Base-by-base conservation (phyloP, 257 asterid species). In the Datura wrightii region DNA sequence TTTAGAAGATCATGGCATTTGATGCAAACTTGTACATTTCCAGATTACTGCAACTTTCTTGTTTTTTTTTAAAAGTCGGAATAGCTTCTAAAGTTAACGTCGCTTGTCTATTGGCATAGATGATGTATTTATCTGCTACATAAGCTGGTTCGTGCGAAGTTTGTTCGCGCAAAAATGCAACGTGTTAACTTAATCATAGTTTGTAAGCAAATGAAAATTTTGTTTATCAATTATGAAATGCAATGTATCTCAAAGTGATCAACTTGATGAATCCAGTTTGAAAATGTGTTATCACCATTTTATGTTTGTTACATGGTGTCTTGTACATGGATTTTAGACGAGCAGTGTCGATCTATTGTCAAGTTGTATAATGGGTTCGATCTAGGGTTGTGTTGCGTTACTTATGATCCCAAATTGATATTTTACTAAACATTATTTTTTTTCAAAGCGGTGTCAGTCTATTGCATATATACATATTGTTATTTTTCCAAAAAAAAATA, bases 181-280 rank as follows among this genome's bases (percentile, higher is more conserved):
- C 3, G 19, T 46, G 80, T 6, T 24, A 72, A 19, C 58, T 19
- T 46, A 24, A 46, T 19, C 39, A 19, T 10, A 72, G 80, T 72
- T 72, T 4, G 16, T 42, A 71, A 39, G 37, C 10, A 72, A 72
- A 71, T 72, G 80, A 44, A 70, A 74, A 50, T 50, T 76, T 50
- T 76, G 44, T 31, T 76, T 13, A 24, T 48, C 11, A 6, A 15
- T 14, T 16, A 6, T 39, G 34, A 69, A 7, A 3, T 69, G 79
- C 53, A 16, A 44, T 69, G 53, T 16, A 41, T 18, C 4, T 37
- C 52, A 69, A 24, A 16, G 34, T 39, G 34, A 69, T 69, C 46
- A 69, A 69, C 53, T 37, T 69, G 53, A 41, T 69, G 79, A 69
- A 15, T 37, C 78, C 52, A 67, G 6, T 15, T 67, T 39, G 52